Base-by-base conservation (phyloP, 1,284 basidiomycete species). In the Boletus sp. region DNA sequence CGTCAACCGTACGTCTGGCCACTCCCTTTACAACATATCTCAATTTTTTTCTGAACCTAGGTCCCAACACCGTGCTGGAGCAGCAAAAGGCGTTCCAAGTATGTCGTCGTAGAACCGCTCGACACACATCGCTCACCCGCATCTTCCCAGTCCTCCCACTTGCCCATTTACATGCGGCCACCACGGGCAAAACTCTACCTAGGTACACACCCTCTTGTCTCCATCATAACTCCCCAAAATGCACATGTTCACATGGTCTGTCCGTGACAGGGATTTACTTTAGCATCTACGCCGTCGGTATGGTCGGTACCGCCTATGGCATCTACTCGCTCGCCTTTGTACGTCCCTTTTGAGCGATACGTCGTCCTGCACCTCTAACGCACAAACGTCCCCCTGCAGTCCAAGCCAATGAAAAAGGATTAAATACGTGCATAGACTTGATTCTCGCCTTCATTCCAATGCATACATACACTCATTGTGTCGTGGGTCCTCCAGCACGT, bases 81-180 rank as follows among this genome's bases (percentile, higher is more conserved):
- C 81, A 68, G 64, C 86, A 89, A 69, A 78, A 69, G 69, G 52
- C 63, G 48, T 74, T 79, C 65, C 87, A 89, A 75, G 86, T 86
- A 50, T 43, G 69, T 59, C 45, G 22, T 16, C 1, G 14, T 26
- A 14, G 22, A 1, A n/a, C 20, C 9, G 29, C 6, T 9, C 20
- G 9, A 16, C 17, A 10, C 13, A 2, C 33, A 3, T 32, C 9
- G 34, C 48, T 60, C 35, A 64, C 44, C 17, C n/a, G 3, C n/a
- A 0, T 29, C 37, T 36, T 14, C 53, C 69, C 57, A 65, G 61
- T 46, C 62, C 32, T 70, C 71, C 34, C 62, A 70, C 48, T 52
- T 54, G 23, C 75, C 77, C 35, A 53, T 78, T 44, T 76, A 76
- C 61, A 67, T 71, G 59, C 73, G 76, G 34, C 62, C 68, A 49